phyloP scores from a whole-genome alignment of 2,329 filamentous ascomycete species.

The Cyphellophora europaea region DNA sequence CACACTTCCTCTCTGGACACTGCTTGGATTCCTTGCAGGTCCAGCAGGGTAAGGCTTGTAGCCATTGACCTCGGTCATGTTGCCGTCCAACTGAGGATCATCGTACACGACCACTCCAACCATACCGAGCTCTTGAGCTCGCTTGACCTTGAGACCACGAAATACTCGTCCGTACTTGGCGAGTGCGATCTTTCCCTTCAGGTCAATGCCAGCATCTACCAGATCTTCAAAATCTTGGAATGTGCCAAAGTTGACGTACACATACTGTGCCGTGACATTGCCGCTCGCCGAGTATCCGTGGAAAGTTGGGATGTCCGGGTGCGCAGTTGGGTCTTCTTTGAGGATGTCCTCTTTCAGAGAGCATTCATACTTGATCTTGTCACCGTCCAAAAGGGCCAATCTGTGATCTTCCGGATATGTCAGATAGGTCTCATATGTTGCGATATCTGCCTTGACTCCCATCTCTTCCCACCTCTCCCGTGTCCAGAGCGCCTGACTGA shows the following conservation, averaged over 20 bases:
- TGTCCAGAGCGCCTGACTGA: conserved; percentile 70
- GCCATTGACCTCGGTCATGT: conserved; percentile 72
- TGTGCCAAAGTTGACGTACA: conserved; percentile 87
- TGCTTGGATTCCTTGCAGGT: conserved; percentile 76
- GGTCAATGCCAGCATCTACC: conserved; percentile 59
- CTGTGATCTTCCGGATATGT: conserved; percentile 68
- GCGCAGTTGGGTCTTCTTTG: conserved; percentile 70
- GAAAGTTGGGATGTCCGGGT: conserved; percentile 72
- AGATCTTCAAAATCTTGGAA: conserved; percentile 80
- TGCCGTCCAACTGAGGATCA: conserved; percentile 82
- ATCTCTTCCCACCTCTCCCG: conserved; percentile 63
- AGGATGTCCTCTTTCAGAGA: conserved; percentile 76
- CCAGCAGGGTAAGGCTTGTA: conserved; percentile 72
- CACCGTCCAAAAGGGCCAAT: conserved; percentile 52
- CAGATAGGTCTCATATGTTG: conserved; percentile 65
- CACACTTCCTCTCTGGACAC: conserved; percentile 80
- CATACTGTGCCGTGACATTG: conserved; percentile 78
- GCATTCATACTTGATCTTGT: conserved; percentile 64
- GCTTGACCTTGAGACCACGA: conserved; percentile 83
- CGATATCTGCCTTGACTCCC: conserved; percentile 51
- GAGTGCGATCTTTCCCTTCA: conserved; percentile 79
- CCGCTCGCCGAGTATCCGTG: conserved; percentile 90
- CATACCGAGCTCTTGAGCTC: conserved; percentile 84
- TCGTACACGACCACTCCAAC: conserved; percentile 75
- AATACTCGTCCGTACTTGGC: conserved; percentile 80